A percentile compares a stretch with the other conserved stretches of the same genome.
Conservation (phyloP, 768 basidiomycete genomes). For the Leccinellum albellum region DNA sequence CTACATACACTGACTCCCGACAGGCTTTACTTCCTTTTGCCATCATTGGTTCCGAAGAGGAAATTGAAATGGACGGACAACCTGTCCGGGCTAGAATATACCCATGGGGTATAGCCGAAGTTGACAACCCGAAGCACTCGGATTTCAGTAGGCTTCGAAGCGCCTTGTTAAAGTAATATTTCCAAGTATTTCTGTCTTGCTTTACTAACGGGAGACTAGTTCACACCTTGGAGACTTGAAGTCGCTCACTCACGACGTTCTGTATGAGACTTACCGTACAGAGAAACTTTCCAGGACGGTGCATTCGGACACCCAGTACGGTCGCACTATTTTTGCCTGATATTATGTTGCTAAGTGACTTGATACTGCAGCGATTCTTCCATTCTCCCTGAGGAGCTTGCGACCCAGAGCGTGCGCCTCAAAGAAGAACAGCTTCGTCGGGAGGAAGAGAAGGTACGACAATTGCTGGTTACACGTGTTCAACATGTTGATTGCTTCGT, state of each 20-base stretch:
- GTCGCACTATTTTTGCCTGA: neutral
- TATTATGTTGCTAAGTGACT: slow-evolving; percentile 22
- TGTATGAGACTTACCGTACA: slow-evolving; percentile 97
- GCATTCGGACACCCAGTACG: slow-evolving; percentile 69
- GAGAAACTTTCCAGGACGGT: slow-evolving; percentile 94
- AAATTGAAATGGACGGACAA: slow-evolving; percentile 90
- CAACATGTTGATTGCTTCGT: slow-evolving; percentile 13
- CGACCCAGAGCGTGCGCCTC: slow-evolving; percentile 92
- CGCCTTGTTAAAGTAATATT: slow-evolving; percentile 79
- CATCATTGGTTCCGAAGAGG: slow-evolving; percentile 95
- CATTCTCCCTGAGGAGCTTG: slow-evolving; percentile 93
- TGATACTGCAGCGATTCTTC: slow-evolving; percentile 64
- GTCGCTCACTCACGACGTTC: slow-evolving; percentile 86
- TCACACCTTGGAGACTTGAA: slow-evolving; percentile 95
- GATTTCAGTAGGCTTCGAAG: slow-evolving; percentile 93
- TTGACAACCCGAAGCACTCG: slow-evolving; percentile 99
- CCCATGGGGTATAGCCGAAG: slow-evolving; percentile 98
- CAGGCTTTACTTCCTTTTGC: slow-evolving; percentile 94
- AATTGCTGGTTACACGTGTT: neutral
- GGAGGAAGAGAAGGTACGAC: slow-evolving; percentile 87
- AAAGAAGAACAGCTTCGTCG: slow-evolving; percentile 98
- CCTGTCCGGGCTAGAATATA: slow-evolving; percentile 91
- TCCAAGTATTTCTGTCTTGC: neutral
- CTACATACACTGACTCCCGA: slow-evolving; percentile 1
- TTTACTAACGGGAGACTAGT: slow-evolving; percentile 38